Evolutionary conservation across 352 stramenopile genomes (phyloP).

Genomic region (Phytophthora pini): DNA sequence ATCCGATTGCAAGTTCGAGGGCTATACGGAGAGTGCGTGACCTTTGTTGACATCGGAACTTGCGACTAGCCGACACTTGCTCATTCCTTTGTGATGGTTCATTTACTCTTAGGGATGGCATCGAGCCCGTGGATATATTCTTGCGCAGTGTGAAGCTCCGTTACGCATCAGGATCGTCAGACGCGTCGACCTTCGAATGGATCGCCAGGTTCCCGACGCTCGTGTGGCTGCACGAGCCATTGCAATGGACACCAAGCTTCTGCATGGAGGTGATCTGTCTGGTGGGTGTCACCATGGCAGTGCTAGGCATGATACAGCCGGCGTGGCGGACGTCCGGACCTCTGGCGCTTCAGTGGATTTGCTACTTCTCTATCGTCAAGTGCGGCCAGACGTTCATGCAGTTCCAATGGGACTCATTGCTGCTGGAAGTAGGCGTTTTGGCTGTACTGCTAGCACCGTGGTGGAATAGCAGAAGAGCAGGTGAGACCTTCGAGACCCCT

Average conservation of each 20-base stretch:
- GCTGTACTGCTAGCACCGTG: conserved; percentile 58
- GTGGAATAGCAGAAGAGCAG: conserved; percentile 23
- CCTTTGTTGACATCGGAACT: conserved; percentile 6
- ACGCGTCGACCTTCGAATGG: conserved; percentile 23
- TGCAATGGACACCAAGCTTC: conserved; percentile 56
- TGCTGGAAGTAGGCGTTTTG: conserved; percentile 88
- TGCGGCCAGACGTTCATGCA: conserved; percentile 89
- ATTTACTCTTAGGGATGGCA: conserved; percentile 43
- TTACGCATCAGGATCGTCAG: conserved; percentile 9
- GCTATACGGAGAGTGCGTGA: conserved; percentile 74
- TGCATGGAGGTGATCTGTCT: conserved; percentile 59
- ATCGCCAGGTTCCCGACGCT: conserved; percentile 56
- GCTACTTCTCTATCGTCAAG: conserved; percentile 80
- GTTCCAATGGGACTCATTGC: conserved; percentile 94
- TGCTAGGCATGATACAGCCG: conserved; percentile 37
- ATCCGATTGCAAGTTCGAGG: conserved; percentile 85
- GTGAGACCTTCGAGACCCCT: conserved; percentile 39
- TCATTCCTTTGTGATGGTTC: conserved; percentile 10
- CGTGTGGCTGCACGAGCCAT: conserved; percentile 56
- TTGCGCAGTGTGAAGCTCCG: conserved; percentile 44
- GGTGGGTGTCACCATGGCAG: conserved; percentile 33
- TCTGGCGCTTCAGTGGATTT: conserved; percentile 55
- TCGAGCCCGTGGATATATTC: conserved; percentile 64
- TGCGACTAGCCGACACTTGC: conserved; percentile 2
- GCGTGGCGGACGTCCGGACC: conserved; percentile 43